phyloP scores from a whole-genome alignment of 805 yeast genomes.

The Cyberlindnera nakhonratchasimensis region DNA sequence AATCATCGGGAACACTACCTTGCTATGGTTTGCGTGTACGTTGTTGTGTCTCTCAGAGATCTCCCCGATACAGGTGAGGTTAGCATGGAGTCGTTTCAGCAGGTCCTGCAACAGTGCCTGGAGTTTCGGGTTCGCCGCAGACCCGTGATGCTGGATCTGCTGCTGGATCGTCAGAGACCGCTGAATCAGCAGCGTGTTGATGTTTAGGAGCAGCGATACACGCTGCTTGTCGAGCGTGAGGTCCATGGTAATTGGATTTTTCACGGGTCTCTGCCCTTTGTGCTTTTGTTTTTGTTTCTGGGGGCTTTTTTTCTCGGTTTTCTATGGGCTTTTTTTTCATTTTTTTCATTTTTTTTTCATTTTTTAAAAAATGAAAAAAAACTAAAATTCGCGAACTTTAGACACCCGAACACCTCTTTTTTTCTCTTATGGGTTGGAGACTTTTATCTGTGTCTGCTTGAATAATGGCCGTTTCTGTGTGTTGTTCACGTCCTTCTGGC shows the following conservation, averaged over 20 bases:
- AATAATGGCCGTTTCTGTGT: too few relatives aligned
- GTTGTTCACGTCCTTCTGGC: too few relatives aligned
- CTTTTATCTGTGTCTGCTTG: too few relatives aligned
- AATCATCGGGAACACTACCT: constrained; percentile 24
- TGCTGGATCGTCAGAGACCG: constrained; percentile 25
- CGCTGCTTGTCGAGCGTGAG: constrained; percentile 25
- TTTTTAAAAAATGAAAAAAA: too few relatives aligned
- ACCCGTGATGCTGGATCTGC: constrained; percentile 21
- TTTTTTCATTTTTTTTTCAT: too few relatives aligned
- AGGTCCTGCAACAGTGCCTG: constrained; percentile 24
- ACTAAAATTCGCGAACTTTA: too few relatives aligned
- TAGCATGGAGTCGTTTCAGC: constrained; percentile 28
- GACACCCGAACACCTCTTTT: too few relatives aligned
- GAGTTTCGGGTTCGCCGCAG: constrained; percentile 17
- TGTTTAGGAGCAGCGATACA: constrained; percentile 22
- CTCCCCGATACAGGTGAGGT: constrained; percentile 30
- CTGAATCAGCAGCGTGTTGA: constrained; percentile 27
- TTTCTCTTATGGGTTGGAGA: too few relatives aligned
- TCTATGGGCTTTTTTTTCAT: too few relatives aligned
- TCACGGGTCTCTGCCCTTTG: neutral
- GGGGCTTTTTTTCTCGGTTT: neutral
- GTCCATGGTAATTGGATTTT: constrained; percentile 15
- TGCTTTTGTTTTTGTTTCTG: neutral
- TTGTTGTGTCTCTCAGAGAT: constrained; percentile 25
- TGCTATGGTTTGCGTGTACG: constrained; percentile 7